These are phyloP conservation scores for Hypoxylon perforatum DNA, from an alignment of 495 filamentous ascomycete species.

Conservation along the genomic window DNA sequence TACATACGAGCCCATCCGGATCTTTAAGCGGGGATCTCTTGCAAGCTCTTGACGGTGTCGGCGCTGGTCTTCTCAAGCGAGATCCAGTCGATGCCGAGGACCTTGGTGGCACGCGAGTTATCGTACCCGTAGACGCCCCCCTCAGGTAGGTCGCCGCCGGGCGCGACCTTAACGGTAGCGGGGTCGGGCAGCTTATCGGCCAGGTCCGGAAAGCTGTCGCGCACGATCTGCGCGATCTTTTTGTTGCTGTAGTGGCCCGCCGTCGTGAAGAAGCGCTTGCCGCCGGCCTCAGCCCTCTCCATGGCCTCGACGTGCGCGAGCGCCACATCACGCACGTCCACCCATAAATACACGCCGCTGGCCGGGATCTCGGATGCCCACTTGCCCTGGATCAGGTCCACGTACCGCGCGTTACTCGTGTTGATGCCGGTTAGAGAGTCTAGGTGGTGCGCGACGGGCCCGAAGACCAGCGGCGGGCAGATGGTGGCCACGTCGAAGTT, in stretches of 20 bases:
- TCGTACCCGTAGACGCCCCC: conserved; percentile 60
- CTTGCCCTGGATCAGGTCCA: conserved; percentile 64
- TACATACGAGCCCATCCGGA: neutral
- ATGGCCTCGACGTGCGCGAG: conserved; percentile 65
- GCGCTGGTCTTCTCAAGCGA: conserved; percentile 64
- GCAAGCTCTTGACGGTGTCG: conserved; percentile 68
- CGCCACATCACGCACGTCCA: conserved; percentile 71
- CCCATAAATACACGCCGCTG: conserved; percentile 57
- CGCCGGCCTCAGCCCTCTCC: conserved; percentile 60
- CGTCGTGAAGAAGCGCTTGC: conserved; percentile 65
- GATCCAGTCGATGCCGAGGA: conserved; percentile 68
- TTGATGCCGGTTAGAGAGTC: conserved; percentile 62
- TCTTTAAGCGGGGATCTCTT: conserved; percentile 50
- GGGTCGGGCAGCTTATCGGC: conserved; percentile 55
- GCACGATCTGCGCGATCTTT: conserved; percentile 57
- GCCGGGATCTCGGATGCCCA: conserved; percentile 65
- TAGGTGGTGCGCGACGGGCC: conserved; percentile 61
- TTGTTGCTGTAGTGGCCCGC: conserved; percentile 61
- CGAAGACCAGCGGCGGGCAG: conserved; percentile 71
- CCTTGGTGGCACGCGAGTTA: conserved; percentile 59
- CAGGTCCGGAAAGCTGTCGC: conserved; percentile 65
- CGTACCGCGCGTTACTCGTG: conserved; percentile 62
- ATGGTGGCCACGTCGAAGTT: conserved; percentile 74
- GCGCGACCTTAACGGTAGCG: neutral
- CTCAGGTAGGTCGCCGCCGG: conserved; percentile 48